Base-by-base conservation (phyloP, 441 rosid genomes). In the Erodium moschatum region DNA sequence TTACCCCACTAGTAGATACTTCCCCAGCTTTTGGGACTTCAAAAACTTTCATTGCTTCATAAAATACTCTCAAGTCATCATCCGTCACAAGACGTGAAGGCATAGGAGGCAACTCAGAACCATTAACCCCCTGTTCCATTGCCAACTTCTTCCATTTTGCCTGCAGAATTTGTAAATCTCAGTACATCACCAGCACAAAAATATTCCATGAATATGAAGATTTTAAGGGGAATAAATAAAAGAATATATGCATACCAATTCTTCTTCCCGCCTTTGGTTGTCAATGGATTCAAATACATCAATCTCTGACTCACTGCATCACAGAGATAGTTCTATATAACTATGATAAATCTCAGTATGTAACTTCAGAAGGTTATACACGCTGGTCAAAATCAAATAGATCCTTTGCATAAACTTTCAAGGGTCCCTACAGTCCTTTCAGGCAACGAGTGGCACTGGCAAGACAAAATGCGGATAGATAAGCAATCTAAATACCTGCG, bases 81-180 rank as follows among this genome's bases (percentile, higher is more conserved):
- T 89, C 89, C 1, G 96, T 86, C 42, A 92, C 95, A 72, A 92
- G 95, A 69, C 97, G 95, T 67, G 95, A 79, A 67, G 96, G 97
- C 56, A 85, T 67, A 52, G 87, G 80, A 73, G 89, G 85, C 50
- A 80, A 64, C 69, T 81, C 79, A 50, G 83, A 73, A 68, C 67
- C 75, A 77, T 82, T 78, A 68, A 75, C 58, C 66, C 89, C 85
- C 70, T 81, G 80, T 69, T 72, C 84, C 46, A 68, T 13, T 33
- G 85, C 76, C 86, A 91, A 68, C 56, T 76, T 83, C 77, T 83
- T 84, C 97, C 97, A 91, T 66, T 70, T 85, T 78, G 74, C 90
- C 97, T 91, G 84, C 80, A 83, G 64, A 72, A 58, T 63, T 5
- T 64, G 50, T 8, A 73, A 73, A 69, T 42, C 58, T 68, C n/a